Percentiles rank a stretch among this genome's conserved stretches.
Evolutionary conservation across 2,329 filamentous ascomycete species (phyloP).

Genomic region (Botrytis paeoniae): DNA sequence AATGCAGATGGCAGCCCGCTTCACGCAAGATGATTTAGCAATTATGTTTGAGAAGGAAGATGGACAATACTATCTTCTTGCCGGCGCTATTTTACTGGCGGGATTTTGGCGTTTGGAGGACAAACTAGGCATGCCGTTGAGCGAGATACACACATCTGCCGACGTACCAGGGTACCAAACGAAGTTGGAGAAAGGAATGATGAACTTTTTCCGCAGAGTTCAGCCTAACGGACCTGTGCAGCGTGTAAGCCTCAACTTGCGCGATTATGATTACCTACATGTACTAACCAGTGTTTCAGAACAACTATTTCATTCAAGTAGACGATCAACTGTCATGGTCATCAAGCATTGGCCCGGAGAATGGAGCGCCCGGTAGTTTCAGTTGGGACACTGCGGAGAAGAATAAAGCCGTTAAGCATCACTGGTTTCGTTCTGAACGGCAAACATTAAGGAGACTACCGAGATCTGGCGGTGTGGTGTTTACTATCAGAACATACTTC

Average conservation of each 20-base stretch:
- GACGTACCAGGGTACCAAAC: slow-evolving; percentile 69
- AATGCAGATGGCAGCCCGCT: slow-evolving; percentile 69
- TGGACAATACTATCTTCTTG: slow-evolving; percentile 77
- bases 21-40: slow-evolving; percentile 79
- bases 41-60: slow-evolving; percentile 77
- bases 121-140: slow-evolving; percentile 76
- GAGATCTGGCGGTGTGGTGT: slow-evolving; percentile 53
- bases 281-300: slow-evolving; percentile 45
- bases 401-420: slow-evolving; percentile 67
- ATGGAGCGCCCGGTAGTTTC: slow-evolving; percentile 50
- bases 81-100: slow-evolving; percentile 70
- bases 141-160: slow-evolving; percentile 75
- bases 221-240: slow-evolving; percentile 62
- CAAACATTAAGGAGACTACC: slow-evolving; percentile 61
- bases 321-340: slow-evolving; percentile 77
- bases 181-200: slow-evolving; percentile 75
- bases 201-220: slow-evolving; percentile 73
- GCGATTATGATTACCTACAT: slow-evolving; percentile 17
- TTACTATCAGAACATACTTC: slow-evolving; percentile 62
- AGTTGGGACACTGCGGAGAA: slow-evolving; percentile 77
- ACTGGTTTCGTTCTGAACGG: slow-evolving; percentile 69
- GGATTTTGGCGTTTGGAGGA: slow-evolving; percentile 83
- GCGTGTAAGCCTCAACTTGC: slow-evolving; percentile 32
- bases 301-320: slow-evolving; percentile 88
- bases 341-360: slow-evolving; percentile 70